Conservation (phyloP, 2,329 filamentous ascomycete genomes). For the Verticillium zaregamsianum region DNA sequence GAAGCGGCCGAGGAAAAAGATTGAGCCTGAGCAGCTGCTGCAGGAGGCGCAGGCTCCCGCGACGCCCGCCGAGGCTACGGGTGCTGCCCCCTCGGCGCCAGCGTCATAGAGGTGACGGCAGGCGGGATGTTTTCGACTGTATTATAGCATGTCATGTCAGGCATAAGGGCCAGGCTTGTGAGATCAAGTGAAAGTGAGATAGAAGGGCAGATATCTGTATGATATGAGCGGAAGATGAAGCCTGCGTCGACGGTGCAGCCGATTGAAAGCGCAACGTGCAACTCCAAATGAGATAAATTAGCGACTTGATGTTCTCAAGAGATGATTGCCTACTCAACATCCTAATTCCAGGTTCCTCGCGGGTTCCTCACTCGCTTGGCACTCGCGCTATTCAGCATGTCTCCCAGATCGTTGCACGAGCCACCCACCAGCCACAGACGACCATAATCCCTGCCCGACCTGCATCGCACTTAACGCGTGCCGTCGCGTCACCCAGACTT, state of each 20-base stretch:
- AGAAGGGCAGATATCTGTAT: background rate
- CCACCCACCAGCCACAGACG: slow-evolving; percentile 5
- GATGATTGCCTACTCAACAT: background rate
- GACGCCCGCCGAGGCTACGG: slow-evolving; percentile 25
- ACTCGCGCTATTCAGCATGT: no score
- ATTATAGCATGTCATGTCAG: background rate
- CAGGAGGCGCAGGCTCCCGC: slow-evolving; percentile 23
- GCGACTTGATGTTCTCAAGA: background rate
- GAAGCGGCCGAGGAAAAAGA: slow-evolving; percentile 70
- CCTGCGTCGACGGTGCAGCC: background rate
- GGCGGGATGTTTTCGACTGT: background rate
- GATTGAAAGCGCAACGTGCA: background rate
- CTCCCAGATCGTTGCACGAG: slow-evolving; percentile 8
- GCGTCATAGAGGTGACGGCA: background rate
- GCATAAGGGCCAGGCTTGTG: background rate
- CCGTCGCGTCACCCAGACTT: slow-evolving; percentile 1
- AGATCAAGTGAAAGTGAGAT: background rate
- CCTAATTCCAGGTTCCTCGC: background rate
- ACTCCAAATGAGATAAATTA: background rate
- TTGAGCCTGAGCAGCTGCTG: slow-evolving; percentile 42
- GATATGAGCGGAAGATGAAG: background rate
- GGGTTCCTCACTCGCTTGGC: background rate
- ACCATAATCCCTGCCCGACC: slow-evolving; percentile 4
- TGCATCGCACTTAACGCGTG: slow-evolving; percentile 5
- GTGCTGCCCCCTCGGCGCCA: slow-evolving; percentile 26